Evolutionary conservation across 2,329 filamentous ascomycete genomes (phyloP), one percentile per base, ranked within the genome.

Genomic region (Phialophora tarda): DNA sequence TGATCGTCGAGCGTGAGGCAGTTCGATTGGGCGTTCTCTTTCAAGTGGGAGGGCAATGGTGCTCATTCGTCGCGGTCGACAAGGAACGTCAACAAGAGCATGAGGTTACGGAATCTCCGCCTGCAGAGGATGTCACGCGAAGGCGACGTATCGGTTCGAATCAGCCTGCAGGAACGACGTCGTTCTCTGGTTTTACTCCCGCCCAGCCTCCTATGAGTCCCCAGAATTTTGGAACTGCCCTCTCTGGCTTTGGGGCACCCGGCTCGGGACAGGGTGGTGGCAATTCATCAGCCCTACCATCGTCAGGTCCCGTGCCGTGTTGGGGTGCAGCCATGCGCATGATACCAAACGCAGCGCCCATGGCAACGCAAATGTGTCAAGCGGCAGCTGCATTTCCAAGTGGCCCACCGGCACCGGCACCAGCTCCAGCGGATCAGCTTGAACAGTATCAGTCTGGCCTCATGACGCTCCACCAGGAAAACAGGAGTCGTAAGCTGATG

Each of bases 61-160:
- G 87, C 72, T 91, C 89, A 0, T 93, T 92, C 69, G 86, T 92
- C 2, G 90, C 90, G 1, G 81, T 90, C 1, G 82, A 88, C 67
- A 78, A 81, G 8, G 24, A 41, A 14, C 3, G 21, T 41, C 56
- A 50, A 26, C n/a, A 24, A n/a, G 48, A 24, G 48, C 48, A 51
- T 12, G 7, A 26, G 21, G 17, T 21, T 51, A 51, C 21, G 23
- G 6, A 51, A 7, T 8, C 5, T 8, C 14, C 14, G 8, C 17
- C 38, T 17, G 17, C 38, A 7, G 17, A 2, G 17, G 38, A 44
- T n/a, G 3, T n/a, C 38, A 1, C 8, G 38, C 17, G 0, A 0
- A 44, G 38, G 21, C 38, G 14, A 44, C 38, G 14, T n/a, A n/a
- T 7, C 5, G 21, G 14, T 7, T n/a, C 17, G 38, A 8, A 6